Evolutionary conservation across 352 stramenopile species (phyloP), one percentile per base, ranked within the genome.

Genomic region (Phytophthora colocasiae): DNA sequence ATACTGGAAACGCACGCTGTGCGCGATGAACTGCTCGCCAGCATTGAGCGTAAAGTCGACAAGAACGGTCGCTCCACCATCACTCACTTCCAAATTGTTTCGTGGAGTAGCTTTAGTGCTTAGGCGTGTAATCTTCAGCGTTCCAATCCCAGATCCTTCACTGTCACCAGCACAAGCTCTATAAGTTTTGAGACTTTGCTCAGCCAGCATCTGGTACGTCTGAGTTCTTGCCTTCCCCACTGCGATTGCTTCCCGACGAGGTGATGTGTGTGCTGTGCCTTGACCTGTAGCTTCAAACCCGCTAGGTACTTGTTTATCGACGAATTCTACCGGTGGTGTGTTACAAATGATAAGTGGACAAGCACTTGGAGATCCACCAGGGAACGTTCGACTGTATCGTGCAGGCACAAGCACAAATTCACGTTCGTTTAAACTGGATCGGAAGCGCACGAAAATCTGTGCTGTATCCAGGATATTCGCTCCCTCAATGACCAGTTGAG

Each of bases 1-100:
- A 53, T 89, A 92, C 17, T 89, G 72, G 38, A 91, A 92, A 12
- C 73, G 62, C 17, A 85, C 80, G 43, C 82, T 90, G 39, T 92
- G 84, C 2, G 81, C 81, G 29, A 92, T 91, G 48, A 92, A 92
- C 31, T 91, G 84, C 54, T 91, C 84, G 4, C 84, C 84, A 10
- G 78, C 84, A 27, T 92, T 92, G 9, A 92, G 64, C 3, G 84
- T 91, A 45, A 92, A 91, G 49, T 92, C 84, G 38, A 92, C 75
- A 0, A 91, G 61, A 4, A 92, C 80, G 4, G 69, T 86, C 26
- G 83, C 65, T n/a, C 66, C 66, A 32, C 53, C 39, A 26, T 74
- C 66, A 36, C 15, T 39, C 43, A 7, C 39, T 8, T 75, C 62
- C 17, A 17, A 14, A 27, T 56, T 67, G 11, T 49, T 17, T 15